Conservation (phyloP, 176 grass and related monocot genomes). For the Cocos nucifera region DNA sequence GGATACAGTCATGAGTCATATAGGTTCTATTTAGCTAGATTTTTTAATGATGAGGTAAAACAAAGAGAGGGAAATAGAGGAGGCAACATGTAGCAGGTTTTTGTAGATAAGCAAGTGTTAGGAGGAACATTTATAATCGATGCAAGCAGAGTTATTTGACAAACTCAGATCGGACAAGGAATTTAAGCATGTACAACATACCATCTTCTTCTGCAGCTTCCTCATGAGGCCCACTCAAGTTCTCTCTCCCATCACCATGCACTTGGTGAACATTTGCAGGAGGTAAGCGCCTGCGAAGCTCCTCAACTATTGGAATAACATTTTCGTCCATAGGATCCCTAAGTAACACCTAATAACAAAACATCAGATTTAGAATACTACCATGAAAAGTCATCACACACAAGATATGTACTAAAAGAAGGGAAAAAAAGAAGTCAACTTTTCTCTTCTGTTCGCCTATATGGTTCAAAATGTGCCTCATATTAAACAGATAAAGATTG, state of each 20-base stretch:
- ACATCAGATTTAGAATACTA: conserved; percentile 5
- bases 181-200: conserved; percentile 10
- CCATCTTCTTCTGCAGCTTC: conserved; percentile 70
- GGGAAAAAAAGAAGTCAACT: not conserved
- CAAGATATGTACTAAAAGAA: not conserved
- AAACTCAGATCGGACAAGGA: too few species aligned
- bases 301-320: conserved; percentile 81
- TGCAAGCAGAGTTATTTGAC: too few species aligned
- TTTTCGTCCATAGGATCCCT: conserved; percentile 75
- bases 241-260: conserved; percentile 39
- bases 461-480: too few species aligned
- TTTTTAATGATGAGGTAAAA: too few species aligned
- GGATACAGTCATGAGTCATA: too few species aligned
- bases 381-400: not conserved
- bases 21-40: too few species aligned
- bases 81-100: too few species aligned
- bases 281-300: conserved; percentile 60
- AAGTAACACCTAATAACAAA: conserved; percentile 55
- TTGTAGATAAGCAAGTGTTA: too few species aligned
- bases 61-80: too few species aligned
- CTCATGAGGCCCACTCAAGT: conserved; percentile 51
- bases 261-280: conserved; percentile 28
- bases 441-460: not conserved
- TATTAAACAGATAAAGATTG: too few species aligned
- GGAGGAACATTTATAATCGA: too few species aligned